A percentile compares a stretch with the other conserved stretches of the same genome.
Evolutionary conservation across 306 rosid genomes (phyloP).

Genomic region (Vigna hirtella): DNA sequence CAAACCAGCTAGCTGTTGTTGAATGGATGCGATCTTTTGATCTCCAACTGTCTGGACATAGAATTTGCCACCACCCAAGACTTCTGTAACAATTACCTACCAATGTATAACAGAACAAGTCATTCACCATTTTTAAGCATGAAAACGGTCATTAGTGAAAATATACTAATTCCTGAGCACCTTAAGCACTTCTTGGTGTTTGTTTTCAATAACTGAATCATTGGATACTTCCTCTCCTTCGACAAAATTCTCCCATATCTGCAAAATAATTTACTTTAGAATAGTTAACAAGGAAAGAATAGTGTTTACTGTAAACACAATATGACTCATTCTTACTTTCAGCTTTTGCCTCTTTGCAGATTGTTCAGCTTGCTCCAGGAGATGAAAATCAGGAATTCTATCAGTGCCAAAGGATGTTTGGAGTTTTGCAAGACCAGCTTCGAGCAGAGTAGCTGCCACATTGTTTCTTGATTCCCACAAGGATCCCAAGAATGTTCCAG

Average conservation of each 20-base stretch:
- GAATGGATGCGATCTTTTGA: constrained; percentile 80
- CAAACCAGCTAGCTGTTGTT: constrained; percentile 87
- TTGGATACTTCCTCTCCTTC: constrained; percentile 94
- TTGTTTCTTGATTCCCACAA: constrained; percentile 89
- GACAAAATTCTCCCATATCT: constrained; percentile 97
- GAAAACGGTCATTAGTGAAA: constrained; percentile 33
- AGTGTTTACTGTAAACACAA: not conserved
- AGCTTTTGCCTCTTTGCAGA: constrained; percentile 82
- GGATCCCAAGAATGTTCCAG: constrained; percentile 97
- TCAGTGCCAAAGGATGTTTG: constrained; percentile 90
- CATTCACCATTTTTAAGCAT: constrained; percentile 40
- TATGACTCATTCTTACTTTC: constrained; percentile 66
- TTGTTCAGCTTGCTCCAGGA: constrained; percentile 88
- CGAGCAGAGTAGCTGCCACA: constrained; percentile 76
- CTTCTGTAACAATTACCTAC: constrained; percentile 86
- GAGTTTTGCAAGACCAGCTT: constrained; percentile 93
- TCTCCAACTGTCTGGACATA: constrained; percentile 93
- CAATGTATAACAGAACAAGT: constrained; percentile 40
- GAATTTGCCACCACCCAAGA: constrained; percentile 89
- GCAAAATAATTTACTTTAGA: constrained; percentile 53
- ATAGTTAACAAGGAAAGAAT: constrained; percentile 33
- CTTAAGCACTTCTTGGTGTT: constrained; percentile 96
- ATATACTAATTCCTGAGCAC: constrained; percentile 50
- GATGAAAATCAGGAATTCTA: constrained; percentile 84
- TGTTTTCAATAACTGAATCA: constrained; percentile 71